Evolutionary conservation across 345 rosid species (phyloP).

Genomic region (Mangifera indica): DNA sequence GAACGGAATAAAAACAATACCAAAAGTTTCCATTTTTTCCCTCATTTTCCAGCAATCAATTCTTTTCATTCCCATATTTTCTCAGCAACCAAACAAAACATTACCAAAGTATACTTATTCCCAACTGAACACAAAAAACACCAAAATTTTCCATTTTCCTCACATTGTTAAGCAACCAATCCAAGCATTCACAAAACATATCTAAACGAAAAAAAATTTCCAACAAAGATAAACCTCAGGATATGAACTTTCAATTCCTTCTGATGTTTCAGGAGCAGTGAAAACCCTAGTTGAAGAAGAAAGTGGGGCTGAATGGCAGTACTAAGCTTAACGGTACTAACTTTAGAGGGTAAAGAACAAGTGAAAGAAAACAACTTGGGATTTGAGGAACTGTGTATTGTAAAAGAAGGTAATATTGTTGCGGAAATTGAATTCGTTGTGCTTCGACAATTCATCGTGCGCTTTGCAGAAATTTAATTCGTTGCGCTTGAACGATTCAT

Average conservation of each 20-base stretch:
- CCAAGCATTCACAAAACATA: not conserved
- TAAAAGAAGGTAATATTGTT: conserved; percentile 46
- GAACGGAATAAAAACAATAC: not conserved
- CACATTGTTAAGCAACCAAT: conserved; percentile 11
- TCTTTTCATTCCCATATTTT: not conserved
- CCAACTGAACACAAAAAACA: not conserved
- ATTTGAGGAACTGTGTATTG: conserved; percentile 35
- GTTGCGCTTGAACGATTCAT: too few species aligned
- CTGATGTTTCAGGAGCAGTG: conserved; percentile 61
- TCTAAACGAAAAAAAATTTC: too few species aligned
- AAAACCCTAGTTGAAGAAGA: conserved; percentile 42
- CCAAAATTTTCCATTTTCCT: not conserved
- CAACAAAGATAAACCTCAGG: conserved; percentile 39
- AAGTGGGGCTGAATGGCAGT: conserved; percentile 32
- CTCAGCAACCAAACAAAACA: not conserved
- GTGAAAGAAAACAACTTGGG: conserved; percentile 38
- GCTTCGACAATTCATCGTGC: too few species aligned
- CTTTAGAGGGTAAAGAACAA: conserved; percentile 26
- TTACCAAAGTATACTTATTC: not conserved
- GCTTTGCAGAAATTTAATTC: too few species aligned
- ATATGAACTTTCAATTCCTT: conserved; percentile 40
- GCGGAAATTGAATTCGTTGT: conserved; percentile 54
- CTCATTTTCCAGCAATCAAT: conserved; percentile 1
- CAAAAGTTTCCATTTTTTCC: not conserved
- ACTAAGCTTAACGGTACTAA: conserved; percentile 26